Percentiles rank a stretch among this genome's conserved stretches.
phyloP scores from a whole-genome alignment of 2,329 filamentous ascomycete species.

The Zymoseptoria tritici region DNA sequence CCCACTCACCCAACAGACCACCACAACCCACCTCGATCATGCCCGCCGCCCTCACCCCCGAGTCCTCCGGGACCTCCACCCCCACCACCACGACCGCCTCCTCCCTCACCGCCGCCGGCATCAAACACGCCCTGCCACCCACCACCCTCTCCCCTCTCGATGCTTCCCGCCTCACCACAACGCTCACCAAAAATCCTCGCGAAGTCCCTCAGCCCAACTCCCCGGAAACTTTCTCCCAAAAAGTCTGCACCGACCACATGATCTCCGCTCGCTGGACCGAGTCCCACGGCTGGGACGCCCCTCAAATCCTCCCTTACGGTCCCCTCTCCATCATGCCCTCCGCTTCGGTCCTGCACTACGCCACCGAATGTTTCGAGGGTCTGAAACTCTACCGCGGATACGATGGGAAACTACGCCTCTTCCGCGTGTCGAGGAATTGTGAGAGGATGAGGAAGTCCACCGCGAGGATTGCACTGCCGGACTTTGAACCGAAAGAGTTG shows the following conservation, averaged over 20 bases:
- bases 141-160: constrained; percentile 33
- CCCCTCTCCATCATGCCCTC: constrained; percentile 72
- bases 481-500: constrained; percentile 63
- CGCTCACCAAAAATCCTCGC: constrained; percentile 35
- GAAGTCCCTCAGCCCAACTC: constrained; percentile 36
- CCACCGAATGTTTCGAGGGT: constrained; percentile 86
- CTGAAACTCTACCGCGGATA: constrained; percentile 63
- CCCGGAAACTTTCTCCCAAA: constrained; percentile 32
- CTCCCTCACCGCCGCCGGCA: constrained; percentile 31
- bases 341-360: constrained; percentile 77
- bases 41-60: constrained; percentile 29
- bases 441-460: constrained; percentile 52
- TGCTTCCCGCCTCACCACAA: constrained; percentile 37
- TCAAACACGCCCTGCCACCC: constrained; percentile 25
- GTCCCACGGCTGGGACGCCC: constrained; percentile 61
- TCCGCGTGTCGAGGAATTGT: constrained; percentile 69
- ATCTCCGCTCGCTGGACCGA: constrained; percentile 63
- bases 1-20: background rate
- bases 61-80: constrained; percentile 30
- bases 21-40: constrained; percentile 13
- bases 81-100: constrained; percentile 29
- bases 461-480: constrained; percentile 63
- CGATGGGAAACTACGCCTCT: constrained; percentile 66
- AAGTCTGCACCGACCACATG: constrained; percentile 77
- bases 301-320: constrained; percentile 69